phyloP scores from a whole-genome alignment of 2,329 filamentous ascomycete genomes.

The Cladophialophora bantiana region DNA sequence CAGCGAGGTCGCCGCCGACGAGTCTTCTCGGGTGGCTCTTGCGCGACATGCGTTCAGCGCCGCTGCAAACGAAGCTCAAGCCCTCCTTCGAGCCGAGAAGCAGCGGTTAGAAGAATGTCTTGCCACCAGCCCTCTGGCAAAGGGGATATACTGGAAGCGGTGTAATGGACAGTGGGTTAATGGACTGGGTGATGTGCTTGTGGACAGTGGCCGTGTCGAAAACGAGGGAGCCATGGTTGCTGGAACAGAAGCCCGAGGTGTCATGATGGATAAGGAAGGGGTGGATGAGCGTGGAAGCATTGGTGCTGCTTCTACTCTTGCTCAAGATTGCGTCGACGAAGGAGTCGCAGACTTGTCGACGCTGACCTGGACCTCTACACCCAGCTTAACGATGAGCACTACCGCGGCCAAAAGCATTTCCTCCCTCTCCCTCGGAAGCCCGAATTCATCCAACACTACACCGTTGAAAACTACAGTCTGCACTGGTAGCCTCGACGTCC shows the following conservation, averaged over 20 bases:
- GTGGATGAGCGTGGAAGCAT: background rate
- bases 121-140: slow-evolving; percentile 21
- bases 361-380: background rate
- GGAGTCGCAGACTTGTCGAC: background rate
- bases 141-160: slow-evolving; percentile 32
- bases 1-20: background rate
- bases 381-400: background rate
- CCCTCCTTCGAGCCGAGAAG: slow-evolving; percentile 11
- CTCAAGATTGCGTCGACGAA: background rate
- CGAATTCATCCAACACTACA: background rate
- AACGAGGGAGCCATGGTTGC: background rate
- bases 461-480: no score
- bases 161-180: slow-evolving; percentile 35
- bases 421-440: background rate
- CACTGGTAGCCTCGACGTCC: no score
- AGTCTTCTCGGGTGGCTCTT: background rate
- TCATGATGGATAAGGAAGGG: no score
- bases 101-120: slow-evolving; percentile 20
- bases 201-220: background rate
- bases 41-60: background rate
- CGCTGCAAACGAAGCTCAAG: background rate
- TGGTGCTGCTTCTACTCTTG: background rate
- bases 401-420: background rate
- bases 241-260: no score
- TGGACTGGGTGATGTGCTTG: slow-evolving; percentile 19